Evolutionary conservation across 2,329 filamentous ascomycete genomes (phyloP).

Genomic region (Neofusicoccum umdonicola): DNA sequence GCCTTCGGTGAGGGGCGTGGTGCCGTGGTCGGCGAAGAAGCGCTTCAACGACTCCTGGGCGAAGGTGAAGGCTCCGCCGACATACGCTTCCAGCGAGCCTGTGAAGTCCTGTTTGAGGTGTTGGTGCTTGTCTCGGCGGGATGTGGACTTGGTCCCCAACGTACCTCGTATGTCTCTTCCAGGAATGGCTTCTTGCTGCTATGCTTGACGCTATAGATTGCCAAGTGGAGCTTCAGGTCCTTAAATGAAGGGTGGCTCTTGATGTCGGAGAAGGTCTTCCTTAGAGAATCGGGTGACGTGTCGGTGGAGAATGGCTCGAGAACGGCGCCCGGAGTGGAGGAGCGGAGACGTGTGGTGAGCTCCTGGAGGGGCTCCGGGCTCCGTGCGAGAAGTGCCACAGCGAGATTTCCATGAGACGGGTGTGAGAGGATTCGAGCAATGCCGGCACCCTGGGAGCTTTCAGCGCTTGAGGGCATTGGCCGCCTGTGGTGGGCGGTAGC

Average conservation of each 20-base stretch:
- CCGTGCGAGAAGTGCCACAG: slow-evolving; percentile 55
- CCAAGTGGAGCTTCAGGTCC: slow-evolving; percentile 41
- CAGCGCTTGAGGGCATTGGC: neutral
- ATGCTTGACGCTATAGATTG: slow-evolving; percentile 57
- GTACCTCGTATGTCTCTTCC: slow-evolving; percentile 49
- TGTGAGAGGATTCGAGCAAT: slow-evolving; percentile 56
- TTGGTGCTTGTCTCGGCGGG: slow-evolving; percentile 28
- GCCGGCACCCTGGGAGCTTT: slow-evolving; percentile 46
- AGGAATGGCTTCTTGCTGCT: slow-evolving; percentile 55
- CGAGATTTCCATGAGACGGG: slow-evolving; percentile 53
- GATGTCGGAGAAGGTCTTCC: slow-evolving; percentile 51
- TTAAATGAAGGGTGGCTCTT: slow-evolving; percentile 48
- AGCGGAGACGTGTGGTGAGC: slow-evolving; percentile 42
- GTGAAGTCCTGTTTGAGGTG: slow-evolving; percentile 25
- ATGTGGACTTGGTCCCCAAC: slow-evolving; percentile 20
- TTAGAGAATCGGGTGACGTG: slow-evolving; percentile 48
- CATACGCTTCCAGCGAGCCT: slow-evolving; percentile 52
- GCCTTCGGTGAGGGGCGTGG: slow-evolving; percentile 45
- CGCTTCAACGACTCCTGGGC: slow-evolving; percentile 52
- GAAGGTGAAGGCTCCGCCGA: slow-evolving; percentile 57
- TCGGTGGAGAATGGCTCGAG: slow-evolving; percentile 55
- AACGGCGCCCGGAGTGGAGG: slow-evolving; percentile 43
- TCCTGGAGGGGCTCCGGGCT: slow-evolving; percentile 46
- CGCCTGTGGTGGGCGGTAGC: neutral
- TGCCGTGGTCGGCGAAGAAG: slow-evolving; percentile 54